Conservation (phyloP, 495 filamentous ascomycete genomes). For the Hyphodiscus hymeniophilus region DNA sequence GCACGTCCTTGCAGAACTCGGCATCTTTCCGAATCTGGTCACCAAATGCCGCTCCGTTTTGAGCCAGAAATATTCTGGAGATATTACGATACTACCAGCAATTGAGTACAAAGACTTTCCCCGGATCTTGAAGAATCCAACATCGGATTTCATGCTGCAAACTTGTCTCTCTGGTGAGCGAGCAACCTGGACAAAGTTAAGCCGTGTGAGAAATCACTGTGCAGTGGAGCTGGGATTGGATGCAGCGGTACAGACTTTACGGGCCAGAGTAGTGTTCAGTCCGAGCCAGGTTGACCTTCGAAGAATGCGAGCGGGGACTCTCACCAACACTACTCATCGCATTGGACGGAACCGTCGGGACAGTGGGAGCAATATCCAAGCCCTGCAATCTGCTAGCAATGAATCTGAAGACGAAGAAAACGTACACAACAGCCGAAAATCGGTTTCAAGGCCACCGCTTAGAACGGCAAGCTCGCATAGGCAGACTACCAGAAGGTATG, state of each 20-base stretch:
- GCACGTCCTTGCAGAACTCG: conserved; percentile 72
- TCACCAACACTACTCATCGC: background rate
- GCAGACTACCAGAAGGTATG: background rate
- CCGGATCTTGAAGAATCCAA: conserved; percentile 77
- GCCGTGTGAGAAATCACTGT: conserved; percentile 71
- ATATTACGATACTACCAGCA: conserved; percentile 87
- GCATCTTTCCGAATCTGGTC: conserved; percentile 71
- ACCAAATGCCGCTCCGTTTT: conserved; percentile 75
- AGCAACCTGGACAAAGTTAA: conserved; percentile 86
- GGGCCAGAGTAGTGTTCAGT: conserved; percentile 72
- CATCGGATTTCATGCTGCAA: conserved; percentile 75
- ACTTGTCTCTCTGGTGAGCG: conserved; percentile 69
- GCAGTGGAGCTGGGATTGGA: conserved; percentile 85
- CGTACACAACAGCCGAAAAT: conserved; percentile 1
- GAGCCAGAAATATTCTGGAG: conserved; percentile 87
- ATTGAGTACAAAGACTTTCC: conserved; percentile 68
- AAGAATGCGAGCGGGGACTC: conserved; percentile 29
- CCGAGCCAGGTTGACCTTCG: conserved; percentile 59
- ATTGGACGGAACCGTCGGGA: conserved; percentile 12
- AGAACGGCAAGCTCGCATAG: conserved; percentile 12
- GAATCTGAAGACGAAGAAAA: conserved; percentile 7
- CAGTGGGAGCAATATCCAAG: background rate
- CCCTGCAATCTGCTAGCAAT: background rate
- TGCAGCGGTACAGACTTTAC: conserved; percentile 66
- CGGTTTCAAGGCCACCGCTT: conserved; percentile 13